These are phyloP conservation scores for Candida corydali DNA, from an alignment of 805 yeast genomes.

Conservation along the genomic window DNA sequence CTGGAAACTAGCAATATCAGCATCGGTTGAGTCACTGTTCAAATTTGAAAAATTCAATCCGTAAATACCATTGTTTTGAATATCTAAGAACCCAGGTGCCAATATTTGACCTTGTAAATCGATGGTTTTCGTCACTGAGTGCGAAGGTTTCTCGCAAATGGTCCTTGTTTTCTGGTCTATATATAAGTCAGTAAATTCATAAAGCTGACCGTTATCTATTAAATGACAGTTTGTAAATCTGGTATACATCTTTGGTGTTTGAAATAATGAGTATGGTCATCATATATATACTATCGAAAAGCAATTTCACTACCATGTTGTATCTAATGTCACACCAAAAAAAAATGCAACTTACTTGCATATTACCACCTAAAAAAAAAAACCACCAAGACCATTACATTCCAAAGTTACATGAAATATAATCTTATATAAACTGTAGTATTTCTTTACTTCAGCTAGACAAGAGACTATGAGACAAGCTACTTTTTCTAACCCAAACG, in stretches of 20 bases:
- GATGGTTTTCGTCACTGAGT: conserved; percentile 19
- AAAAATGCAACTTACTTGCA: too few relatives aligned
- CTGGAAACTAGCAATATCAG: conserved; percentile 28
- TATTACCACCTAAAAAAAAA: too few relatives aligned
- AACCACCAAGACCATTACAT: neutral
- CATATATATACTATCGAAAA: neutral
- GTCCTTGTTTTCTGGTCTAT: conserved; percentile 39
- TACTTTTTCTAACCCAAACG: conserved; percentile 31
- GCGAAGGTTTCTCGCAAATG: conserved; percentile 29
- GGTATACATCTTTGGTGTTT: conserved; percentile 12
- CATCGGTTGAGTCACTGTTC: conserved; percentile 23
- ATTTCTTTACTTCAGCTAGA: too few relatives aligned
- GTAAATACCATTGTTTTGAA: conserved; percentile 55
- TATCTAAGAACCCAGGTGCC: conserved; percentile 55
- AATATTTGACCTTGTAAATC: conserved; percentile 46
- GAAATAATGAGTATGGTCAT: conserved; percentile 5
- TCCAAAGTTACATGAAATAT: too few relatives aligned
- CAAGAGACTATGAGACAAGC: conserved; percentile 26
- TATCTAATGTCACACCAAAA: neutral
- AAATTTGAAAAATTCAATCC: conserved; percentile 50
- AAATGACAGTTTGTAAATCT: conserved; percentile 40
- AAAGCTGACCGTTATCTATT: conserved; percentile 37
- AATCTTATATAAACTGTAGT: neutral
- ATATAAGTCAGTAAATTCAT: conserved; percentile 35
- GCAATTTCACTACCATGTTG: conserved; percentile 1